Conservation (phyloP, 2,329 filamentous ascomycete species). For the Ascochyta fabae region DNA sequence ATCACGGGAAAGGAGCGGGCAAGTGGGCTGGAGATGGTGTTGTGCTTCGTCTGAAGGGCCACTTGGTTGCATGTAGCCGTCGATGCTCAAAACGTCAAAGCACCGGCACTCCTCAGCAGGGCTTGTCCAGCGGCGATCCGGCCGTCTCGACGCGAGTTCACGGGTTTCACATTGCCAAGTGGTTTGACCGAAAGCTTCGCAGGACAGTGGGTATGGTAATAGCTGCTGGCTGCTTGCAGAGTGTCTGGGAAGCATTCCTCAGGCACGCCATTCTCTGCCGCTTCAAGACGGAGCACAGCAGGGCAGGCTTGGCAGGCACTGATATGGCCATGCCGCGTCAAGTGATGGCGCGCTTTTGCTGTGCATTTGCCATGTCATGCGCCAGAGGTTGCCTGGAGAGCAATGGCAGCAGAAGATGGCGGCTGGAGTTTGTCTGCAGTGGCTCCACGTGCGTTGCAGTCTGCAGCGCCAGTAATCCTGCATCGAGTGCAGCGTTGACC, state of each 20-base stretch:
- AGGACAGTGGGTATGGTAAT: neutral
- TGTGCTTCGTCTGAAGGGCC: conserved; percentile 20
- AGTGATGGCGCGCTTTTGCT: conserved; percentile 18
- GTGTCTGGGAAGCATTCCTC: neutral
- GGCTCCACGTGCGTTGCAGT: neutral
- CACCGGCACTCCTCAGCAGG: conserved; percentile 23
- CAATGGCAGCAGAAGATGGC: neutral
- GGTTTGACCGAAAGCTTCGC: conserved; percentile 9
- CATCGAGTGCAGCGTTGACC: neutral
- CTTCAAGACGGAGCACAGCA: conserved; percentile 18
- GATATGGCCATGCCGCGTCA: conserved; percentile 8
- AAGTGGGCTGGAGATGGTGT: conserved; percentile 11
- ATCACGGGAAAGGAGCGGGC: conserved; percentile 8
- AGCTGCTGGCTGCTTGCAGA: conserved; percentile 15
- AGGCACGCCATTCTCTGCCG: neutral
- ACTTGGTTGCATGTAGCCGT: conserved; percentile 23
- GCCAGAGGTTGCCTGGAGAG: neutral
- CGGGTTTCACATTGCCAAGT: conserved; percentile 19
- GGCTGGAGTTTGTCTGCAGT: neutral
- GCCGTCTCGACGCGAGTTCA: conserved; percentile 12
- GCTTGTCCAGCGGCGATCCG: conserved; percentile 20
- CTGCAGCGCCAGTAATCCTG: neutral
- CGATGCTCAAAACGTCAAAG: conserved; percentile 32
- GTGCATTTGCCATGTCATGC: conserved; percentile 16
- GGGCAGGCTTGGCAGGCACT: conserved; percentile 28